Evolutionary conservation across 768 basidiomycete genomes (phyloP).

Genomic region (Polyporus arcularius): DNA sequence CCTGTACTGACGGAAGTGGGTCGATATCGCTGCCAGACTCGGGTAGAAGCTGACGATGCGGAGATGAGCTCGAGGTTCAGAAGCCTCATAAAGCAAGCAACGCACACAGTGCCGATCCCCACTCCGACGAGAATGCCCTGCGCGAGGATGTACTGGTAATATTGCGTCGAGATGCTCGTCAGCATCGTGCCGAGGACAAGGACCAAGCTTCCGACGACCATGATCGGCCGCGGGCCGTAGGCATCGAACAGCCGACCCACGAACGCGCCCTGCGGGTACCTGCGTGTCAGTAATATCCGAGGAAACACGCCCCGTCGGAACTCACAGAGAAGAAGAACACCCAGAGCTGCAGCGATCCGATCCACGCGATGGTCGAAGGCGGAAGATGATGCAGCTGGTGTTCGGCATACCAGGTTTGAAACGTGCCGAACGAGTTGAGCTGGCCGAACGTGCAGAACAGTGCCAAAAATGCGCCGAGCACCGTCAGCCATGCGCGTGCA

Average conservation of each 20-base stretch:
- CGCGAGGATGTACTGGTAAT: slow-evolving; percentile 60
- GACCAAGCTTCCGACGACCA: slow-evolving; percentile 50
- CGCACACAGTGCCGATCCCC: slow-evolving; percentile 63
- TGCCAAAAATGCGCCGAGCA: slow-evolving; percentile 65
- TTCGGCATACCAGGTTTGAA: slow-evolving; percentile 63
- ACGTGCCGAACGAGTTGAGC: slow-evolving; percentile 73
- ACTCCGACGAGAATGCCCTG: slow-evolving; percentile 69
- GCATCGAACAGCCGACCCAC: slow-evolving; percentile 63
- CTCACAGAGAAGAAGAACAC: slow-evolving; percentile 70
- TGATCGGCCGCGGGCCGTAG: slow-evolving; percentile 56
- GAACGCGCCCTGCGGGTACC: slow-evolving; percentile 50
- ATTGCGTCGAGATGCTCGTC: slow-evolving; percentile 57
- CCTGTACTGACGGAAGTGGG: slow-evolving; percentile 61
- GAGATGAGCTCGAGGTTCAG: slow-evolving; percentile 7
- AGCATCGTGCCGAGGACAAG: slow-evolving; percentile 54
- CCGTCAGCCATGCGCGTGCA: slow-evolving; percentile 44
- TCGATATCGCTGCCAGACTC: slow-evolving; percentile 63
- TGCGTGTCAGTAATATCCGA: not conserved
- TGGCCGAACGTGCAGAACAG: slow-evolving; percentile 73
- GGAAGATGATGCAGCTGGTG: slow-evolving; percentile 56
- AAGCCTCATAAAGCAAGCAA: slow-evolving; percentile 11
- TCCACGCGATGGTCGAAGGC: slow-evolving; percentile 64
- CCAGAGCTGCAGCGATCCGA: slow-evolving; percentile 70
- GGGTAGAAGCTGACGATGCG: slow-evolving; percentile 60
- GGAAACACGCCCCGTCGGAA: not conserved